phyloP scores from a whole-genome alignment of 2,329 filamentous ascomycete genomes.

The Phialemoniopsis sp. region DNA sequence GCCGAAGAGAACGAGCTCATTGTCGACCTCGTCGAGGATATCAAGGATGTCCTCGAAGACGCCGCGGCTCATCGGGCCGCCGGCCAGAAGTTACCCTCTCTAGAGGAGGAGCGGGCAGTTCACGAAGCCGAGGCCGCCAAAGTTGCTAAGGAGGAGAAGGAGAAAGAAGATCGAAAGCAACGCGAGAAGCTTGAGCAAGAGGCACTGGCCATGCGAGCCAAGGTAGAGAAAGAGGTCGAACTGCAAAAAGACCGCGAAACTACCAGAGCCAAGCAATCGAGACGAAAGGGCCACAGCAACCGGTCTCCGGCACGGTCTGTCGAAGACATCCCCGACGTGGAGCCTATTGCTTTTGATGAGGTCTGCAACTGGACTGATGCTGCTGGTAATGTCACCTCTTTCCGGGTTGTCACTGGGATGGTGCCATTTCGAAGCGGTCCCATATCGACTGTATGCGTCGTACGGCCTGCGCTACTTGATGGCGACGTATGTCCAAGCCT shows the following conservation, averaged over 20 bases:
- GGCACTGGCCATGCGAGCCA: slow-evolving; percentile 63
- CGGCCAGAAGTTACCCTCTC: slow-evolving; percentile 73
- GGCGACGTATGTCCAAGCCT: slow-evolving; percentile 58
- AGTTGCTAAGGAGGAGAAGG: slow-evolving; percentile 51
- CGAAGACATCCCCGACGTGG: slow-evolving; percentile 22
- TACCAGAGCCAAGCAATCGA: slow-evolving; percentile 59
- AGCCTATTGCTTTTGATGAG: slow-evolving; percentile 60
- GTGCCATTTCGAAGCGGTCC: slow-evolving; percentile 61
- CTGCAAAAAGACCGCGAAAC: slow-evolving; percentile 67
- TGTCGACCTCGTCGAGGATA: slow-evolving; percentile 62
- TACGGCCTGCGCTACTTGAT: slow-evolving; percentile 60
- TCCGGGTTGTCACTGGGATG: slow-evolving; percentile 68
- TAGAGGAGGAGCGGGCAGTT: slow-evolving; percentile 83
- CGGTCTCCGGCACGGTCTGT: slow-evolving; percentile 27
- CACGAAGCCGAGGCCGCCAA: slow-evolving; percentile 67
- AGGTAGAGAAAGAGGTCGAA: slow-evolving; percentile 71
- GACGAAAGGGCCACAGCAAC: slow-evolving; percentile 51
- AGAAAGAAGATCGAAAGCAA: slow-evolving; percentile 47
- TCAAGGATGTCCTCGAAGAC: slow-evolving; percentile 78
- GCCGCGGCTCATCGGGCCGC: slow-evolving; percentile 74
- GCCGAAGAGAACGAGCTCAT: slow-evolving; percentile 55
- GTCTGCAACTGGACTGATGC: slow-evolving; percentile 59
- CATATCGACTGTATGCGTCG: slow-evolving; percentile 66
- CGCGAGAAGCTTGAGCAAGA: slow-evolving; percentile 61
- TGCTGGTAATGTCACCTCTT: slow-evolving; percentile 59